Percentiles rank a stretch among this genome's conserved stretches.
Evolutionary conservation across 306 rosid genomes (phyloP).

Genomic region (Lagenaria siceraria): DNA sequence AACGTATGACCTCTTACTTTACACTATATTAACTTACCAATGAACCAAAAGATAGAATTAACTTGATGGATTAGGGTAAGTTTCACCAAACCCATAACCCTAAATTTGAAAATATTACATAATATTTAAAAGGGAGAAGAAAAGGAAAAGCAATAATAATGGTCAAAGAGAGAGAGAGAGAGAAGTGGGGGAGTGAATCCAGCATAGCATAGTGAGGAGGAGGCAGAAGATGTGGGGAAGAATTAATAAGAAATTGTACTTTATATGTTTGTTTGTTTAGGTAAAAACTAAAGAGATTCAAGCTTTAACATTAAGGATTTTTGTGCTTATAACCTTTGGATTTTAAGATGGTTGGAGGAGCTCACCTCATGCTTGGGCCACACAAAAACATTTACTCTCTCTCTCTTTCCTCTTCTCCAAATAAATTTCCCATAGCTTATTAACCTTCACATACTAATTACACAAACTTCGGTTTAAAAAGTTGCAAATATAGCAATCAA

Average conservation of each 20-base stretch:
- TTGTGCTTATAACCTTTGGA: slow-evolving; percentile 1
- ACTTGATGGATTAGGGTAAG: not conserved
- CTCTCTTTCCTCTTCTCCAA: no score
- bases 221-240: not conserved
- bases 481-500: no score
- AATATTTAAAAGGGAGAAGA: no score
- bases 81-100: not conserved
- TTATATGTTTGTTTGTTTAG: not conserved
- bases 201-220: not conserved
- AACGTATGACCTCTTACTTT: no score
- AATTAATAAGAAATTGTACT: not conserved
- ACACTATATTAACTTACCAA: no score
- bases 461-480: no score
- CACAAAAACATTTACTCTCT: no score
- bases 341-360: not conserved
- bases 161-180: not conserved
- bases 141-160: not conserved
- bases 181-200: not conserved
- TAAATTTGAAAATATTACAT: not conserved
- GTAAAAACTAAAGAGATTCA: not conserved
- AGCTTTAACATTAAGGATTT: not conserved
- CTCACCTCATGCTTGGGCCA: no score
- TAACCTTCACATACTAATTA: no score
- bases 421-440: no score
- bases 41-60: no score